Evolutionary conservation across 2,329 filamentous ascomycete genomes (phyloP), one percentile per base, ranked within the genome.

Genomic region (Aspergillus ustus): DNA sequence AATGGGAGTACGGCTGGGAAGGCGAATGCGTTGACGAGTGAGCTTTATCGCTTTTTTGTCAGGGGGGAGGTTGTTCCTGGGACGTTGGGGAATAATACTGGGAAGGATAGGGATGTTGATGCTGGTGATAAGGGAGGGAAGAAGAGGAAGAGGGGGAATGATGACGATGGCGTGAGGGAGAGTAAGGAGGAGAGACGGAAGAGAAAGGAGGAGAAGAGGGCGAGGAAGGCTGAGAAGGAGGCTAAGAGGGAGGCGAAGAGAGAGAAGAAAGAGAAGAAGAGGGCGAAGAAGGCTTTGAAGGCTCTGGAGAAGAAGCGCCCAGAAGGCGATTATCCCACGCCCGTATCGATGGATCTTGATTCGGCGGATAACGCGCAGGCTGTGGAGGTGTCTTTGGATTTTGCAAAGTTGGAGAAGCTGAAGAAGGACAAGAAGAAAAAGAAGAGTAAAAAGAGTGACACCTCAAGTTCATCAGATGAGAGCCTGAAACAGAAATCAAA

Each of bases 11-110:
- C 34, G 80, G 82, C 60, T 81, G 85, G 63, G 19, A 65, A 69
- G 81, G 83, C 63, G 52, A 77, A 75, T 54, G 72, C 72, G 71
- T 81, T 73, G 73, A 75, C 67, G 67, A 84, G 75, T 73, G 83
- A 77, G 80, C 81, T 98, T 7, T 97, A 97, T 74, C 86, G 89
- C 8, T 89, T 88, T 54, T 98, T 99, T 73, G 92, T 98, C 25
- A 87, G 86, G 65, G 95, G 95, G 8, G 91, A 93, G 58, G 81
- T 87, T 22, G 82, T 98, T 60, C 82, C 86, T 45, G 93, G 93
- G 2, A 96, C 92, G 2, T 62, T 78, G 50, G 70, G 73, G 37
- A 70, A 52, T 51, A 62, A 52, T 28, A 63, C 65, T 51, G 69
- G 69, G 40, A 72, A 73, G 65, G 64, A 69, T 61, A 75, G 74